phyloP scores from a whole-genome alignment of 225 moss, liverwort and hornwort genomes.

The Sphagnum contortum region DNA sequence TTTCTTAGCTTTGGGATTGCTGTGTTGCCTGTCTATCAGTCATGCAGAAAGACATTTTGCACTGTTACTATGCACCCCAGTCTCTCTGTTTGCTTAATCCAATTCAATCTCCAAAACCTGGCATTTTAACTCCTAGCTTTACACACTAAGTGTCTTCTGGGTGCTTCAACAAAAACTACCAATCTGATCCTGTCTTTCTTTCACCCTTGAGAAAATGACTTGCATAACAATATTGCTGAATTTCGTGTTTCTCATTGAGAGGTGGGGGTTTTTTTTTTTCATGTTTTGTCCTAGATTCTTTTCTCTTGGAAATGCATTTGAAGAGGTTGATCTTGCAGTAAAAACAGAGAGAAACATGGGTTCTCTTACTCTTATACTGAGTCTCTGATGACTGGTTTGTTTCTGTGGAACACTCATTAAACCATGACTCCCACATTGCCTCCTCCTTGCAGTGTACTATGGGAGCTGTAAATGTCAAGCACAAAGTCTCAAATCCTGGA shows the following conservation, averaged over 20 bases:
- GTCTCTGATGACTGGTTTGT: background rate
- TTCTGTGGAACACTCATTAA: background rate
- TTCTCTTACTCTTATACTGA: background rate
- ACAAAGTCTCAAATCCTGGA: conserved; percentile 7
- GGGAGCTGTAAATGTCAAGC: background rate
- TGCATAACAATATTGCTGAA: background rate
- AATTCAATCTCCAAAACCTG: too few species aligned
- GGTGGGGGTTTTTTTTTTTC: background rate
- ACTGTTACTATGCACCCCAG: too few species aligned
- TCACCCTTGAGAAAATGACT: background rate
- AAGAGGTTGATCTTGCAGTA: background rate
- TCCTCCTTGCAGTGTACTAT: conserved; percentile 1
- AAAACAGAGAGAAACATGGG: background rate
- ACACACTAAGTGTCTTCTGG: too few species aligned
- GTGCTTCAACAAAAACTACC: too few species aligned
- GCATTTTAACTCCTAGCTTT: too few species aligned
- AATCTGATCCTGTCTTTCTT: too few species aligned
- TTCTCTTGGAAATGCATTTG: background rate
- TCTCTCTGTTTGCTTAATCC: too few species aligned
- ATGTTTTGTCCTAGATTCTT: background rate
- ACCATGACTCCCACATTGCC: conserved; percentile 1
- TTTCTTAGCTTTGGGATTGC: too few species aligned
- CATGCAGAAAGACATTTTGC: too few species aligned
- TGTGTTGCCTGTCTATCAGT: too few species aligned
- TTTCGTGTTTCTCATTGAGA: background rate